Evolutionary conservation across 2,329 filamentous ascomycete genomes (phyloP), one percentile per base, ranked within the genome.

Genomic region (Monosporascus sp.): DNA sequence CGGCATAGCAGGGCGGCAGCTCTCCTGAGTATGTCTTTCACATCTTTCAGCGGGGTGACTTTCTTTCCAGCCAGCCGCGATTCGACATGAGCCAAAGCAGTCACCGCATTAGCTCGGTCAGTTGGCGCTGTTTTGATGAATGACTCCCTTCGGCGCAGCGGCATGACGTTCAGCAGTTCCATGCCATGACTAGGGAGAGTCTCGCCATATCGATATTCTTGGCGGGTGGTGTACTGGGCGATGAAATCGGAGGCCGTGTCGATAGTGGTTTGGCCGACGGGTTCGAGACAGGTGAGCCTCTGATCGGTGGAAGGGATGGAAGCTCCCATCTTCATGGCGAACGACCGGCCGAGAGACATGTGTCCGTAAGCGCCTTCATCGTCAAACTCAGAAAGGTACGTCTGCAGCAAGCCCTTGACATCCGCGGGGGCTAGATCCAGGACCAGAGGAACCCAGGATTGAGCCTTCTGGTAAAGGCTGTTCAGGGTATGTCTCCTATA

Each of bases 181-280:
- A 80, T 77, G 55, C 86, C 84, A 56, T 86, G 83, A 54, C 88
- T 85, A 1, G 86, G 84, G 38, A 88, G 74, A 2, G 84, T 82
- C 67, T 96, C 91, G 11, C 91, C 85, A 66, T 93, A 93, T 53
- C 92, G 86, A 70, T 99, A 99, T 66, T 96, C 92, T 68, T 99
- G 95, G 38, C 94, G 88, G 26, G 91, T 95, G 3, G 93, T 97
- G 69, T 99, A 99, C 66, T 99, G 93, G 2, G 94, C 91, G 66
- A 99, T 85, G 64, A 99, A 96, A 68, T 97, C 93, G 2, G 94
- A 97, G 0, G 90, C 91, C 11, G 92, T 91, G 68, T 97, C 96
- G 68, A 97, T 87, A 57, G 84, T 84, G 51, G 84, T 83, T 48
- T 87, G 84, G 19, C 87, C 85, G 58, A 89, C 81, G 37, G 80